Percentiles rank a stretch among this genome's conserved stretches.
These are phyloP conservation scores for Inonotus obliquus DNA, from an alignment of 1,284 basidiomycete genomes.

Conservation along the genomic window DNA sequence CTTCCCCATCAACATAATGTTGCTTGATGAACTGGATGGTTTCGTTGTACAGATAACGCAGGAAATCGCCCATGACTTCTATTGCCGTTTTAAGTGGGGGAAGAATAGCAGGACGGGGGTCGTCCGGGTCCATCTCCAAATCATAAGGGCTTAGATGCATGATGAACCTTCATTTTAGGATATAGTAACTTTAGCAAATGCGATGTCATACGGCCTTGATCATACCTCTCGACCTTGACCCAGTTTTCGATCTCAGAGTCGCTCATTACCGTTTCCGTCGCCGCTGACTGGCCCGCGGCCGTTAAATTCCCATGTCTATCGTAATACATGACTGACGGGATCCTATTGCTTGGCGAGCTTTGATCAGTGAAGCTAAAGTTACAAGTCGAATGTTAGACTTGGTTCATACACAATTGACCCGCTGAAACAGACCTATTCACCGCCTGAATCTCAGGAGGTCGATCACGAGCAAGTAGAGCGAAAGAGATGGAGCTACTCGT, in stretches of 20 bases:
- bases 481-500: slow-evolving; percentile 15
- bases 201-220: slow-evolving; percentile 16
- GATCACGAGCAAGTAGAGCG: slow-evolving; percentile 10
- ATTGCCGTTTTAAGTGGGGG: slow-evolving; percentile 59
- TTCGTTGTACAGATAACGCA: slow-evolving; percentile 66
- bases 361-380: slow-evolving; percentile 56
- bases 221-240: slow-evolving; percentile 68
- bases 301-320: slow-evolving; percentile 54
- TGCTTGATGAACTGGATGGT: slow-evolving; percentile 67
- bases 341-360: slow-evolving; percentile 72
- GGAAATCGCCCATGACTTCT: slow-evolving; percentile 72
- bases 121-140: slow-evolving; percentile 75
- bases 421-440: background rate
- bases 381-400: background rate
- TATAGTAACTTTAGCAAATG: slow-evolving; percentile 1
- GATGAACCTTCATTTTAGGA: slow-evolving; percentile 56
- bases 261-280: slow-evolving; percentile 48
- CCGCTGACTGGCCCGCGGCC: slow-evolving; percentile 70
- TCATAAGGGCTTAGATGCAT: slow-evolving; percentile 65
- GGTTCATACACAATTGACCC: background rate
- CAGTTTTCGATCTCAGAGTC: slow-evolving; percentile 69
- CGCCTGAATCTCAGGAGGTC: slow-evolving; percentile 2
- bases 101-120: slow-evolving; percentile 61
- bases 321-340: slow-evolving; percentile 71
- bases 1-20: slow-evolving; percentile 61